Conservation (phyloP, 805 yeast genomes). For the Yamadazyma laniorum region DNA sequence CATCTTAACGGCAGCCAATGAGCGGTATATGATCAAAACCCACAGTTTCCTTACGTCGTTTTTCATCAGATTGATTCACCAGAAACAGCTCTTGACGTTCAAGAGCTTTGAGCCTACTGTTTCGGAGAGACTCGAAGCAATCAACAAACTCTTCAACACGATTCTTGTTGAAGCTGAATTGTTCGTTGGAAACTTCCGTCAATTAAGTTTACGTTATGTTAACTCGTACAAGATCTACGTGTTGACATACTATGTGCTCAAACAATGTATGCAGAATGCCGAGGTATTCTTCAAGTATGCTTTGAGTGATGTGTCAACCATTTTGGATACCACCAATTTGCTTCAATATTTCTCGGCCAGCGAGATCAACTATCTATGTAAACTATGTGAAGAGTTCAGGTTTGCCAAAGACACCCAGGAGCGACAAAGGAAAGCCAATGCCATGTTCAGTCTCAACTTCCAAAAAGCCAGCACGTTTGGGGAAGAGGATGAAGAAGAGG, state of each 20-base stretch:
- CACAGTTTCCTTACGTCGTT: slow-evolving; percentile 39
- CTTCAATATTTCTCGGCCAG: slow-evolving; percentile 33
- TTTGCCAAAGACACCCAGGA: slow-evolving; percentile 31
- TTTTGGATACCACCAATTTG: slow-evolving; percentile 39
- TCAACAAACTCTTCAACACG: slow-evolving; percentile 30
- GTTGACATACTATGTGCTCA: slow-evolving; percentile 39
- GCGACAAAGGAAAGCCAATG: slow-evolving; percentile 11
- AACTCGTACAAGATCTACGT: slow-evolving; percentile 42
- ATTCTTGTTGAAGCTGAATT: slow-evolving; percentile 39
- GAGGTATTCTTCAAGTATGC: slow-evolving; percentile 34
- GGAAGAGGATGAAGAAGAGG: neutral
- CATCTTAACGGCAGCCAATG: slow-evolving; percentile 35
- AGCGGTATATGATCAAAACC: slow-evolving; percentile 39
- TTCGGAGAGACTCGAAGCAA: slow-evolving; percentile 27
- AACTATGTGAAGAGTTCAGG: slow-evolving; percentile 39
- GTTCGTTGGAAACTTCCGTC: slow-evolving; percentile 42
- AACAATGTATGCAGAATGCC: slow-evolving; percentile 42
- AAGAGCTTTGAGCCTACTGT: slow-evolving; percentile 14
- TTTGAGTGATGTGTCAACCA: slow-evolving; percentile 23
- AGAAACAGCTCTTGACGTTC: slow-evolving; percentile 31
- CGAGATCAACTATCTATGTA: slow-evolving; percentile 36
- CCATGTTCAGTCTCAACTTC: slow-evolving; percentile 5
- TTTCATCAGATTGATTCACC: slow-evolving; percentile 38
- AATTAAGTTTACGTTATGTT: slow-evolving; percentile 35
- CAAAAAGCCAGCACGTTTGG: neutral